Evolutionary conservation across 768 basidiomycete genomes (phyloP).

Genomic region (Multifurca ochricompacta): DNA sequence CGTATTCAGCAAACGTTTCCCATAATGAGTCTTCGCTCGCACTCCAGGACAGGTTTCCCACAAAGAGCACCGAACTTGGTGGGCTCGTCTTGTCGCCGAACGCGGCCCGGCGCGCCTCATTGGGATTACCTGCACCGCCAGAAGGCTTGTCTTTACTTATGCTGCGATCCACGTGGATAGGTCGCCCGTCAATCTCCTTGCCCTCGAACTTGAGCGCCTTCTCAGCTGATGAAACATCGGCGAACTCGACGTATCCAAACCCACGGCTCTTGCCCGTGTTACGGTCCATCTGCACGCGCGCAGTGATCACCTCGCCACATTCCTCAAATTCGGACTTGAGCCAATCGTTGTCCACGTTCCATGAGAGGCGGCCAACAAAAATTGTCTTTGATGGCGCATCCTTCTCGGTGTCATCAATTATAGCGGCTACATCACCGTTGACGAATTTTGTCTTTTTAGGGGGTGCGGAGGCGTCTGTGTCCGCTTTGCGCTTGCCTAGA

Average conservation of each 20-base stretch:
- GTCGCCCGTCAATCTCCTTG: slow-evolving; percentile 86
- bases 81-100: slow-evolving; percentile 66
- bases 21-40: slow-evolving; percentile 79
- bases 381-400: slow-evolving; percentile 51
- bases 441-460: slow-evolving; percentile 79
- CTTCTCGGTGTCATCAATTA: slow-evolving; percentile 32
- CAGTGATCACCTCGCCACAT: slow-evolving; percentile 85
- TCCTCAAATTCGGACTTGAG: slow-evolving; percentile 82
- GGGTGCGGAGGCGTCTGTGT: slow-evolving; percentile 47
- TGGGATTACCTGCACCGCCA: slow-evolving; percentile 27
- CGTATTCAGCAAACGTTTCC: slow-evolving; percentile 85
- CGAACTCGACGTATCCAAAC: slow-evolving; percentile 78
- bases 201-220: slow-evolving; percentile 77
- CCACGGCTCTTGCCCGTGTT: slow-evolving; percentile 77
- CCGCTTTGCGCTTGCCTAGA: slow-evolving; percentile 77
- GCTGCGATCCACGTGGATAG: slow-evolving; percentile 80
- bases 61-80: slow-evolving; percentile 75
- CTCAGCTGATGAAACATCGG: slow-evolving; percentile 60
- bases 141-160: slow-evolving; percentile 43
- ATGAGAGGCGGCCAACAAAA: slow-evolving; percentile 90
- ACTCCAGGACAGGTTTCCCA: slow-evolving; percentile 82
- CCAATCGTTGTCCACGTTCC: slow-evolving; percentile 96
- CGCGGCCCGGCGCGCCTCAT: slow-evolving; percentile 64
- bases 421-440: slow-evolving; percentile 44
- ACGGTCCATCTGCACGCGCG: slow-evolving; percentile 81